Base-by-base conservation (phyloP, 371 early-diverging fungal genomes). In the Mucor indicus region DNA sequence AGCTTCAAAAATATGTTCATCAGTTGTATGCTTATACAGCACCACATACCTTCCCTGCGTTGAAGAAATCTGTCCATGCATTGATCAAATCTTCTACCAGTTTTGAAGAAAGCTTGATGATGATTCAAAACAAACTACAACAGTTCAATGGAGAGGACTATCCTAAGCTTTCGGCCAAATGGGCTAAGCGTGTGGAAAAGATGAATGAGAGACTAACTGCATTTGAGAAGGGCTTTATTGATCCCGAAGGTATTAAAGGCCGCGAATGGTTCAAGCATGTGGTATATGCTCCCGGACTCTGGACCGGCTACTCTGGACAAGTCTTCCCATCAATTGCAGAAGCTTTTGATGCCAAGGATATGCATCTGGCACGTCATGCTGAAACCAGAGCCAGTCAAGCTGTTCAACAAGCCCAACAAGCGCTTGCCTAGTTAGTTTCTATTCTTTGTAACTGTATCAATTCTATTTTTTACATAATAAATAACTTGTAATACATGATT, bases 261-360 rank as follows among this genome's bases (percentile, higher is more conserved):
- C 76, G 83, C n/a, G 52, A 62, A 13, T 86, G 85, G 84, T 83
- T 72, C 50, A 79, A 81, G 35, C 86, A 84, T 41, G 69, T 76
- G 2, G 49, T 85, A 2, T 72, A 76, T 45, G 75, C 81, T 3
- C 85, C 86, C 4, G 72, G 77, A 6, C 54, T 72, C 4, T 75
- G 76, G 75, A 59, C 69, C 7, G 83, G 77, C 11, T 75, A 81
- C 29, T 63, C 64, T 2, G 44, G 72, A 10, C 77, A 75, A 55
- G 50, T 64, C 3, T 77, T 81, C 47, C 80, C 83, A 7, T 69
- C 69, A 2, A 65, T 81, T 32, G 53, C 65, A 1, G 83, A 81
- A 25, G 76, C 77, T 8, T 38, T 71, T 4, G 77, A 77, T 21
- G 44, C 38, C 0, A 56, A 55, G 5, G 64, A 79, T 42, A 15